Evolutionary conservation across 148 eudicot genomes (phyloP).

Genomic region (Dianthus caryophyllus): DNA sequence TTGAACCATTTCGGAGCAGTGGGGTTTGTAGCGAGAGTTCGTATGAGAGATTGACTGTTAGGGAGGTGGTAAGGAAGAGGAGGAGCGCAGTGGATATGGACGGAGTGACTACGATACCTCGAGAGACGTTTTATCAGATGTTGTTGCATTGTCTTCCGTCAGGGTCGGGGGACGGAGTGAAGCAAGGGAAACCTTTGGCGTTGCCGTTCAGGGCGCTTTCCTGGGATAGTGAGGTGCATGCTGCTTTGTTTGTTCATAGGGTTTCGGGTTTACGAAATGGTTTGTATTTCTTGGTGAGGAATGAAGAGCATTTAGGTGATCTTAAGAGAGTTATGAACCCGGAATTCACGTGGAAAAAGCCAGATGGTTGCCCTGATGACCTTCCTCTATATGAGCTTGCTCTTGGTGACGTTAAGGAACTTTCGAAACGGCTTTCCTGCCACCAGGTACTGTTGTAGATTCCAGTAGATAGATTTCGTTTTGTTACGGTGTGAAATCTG

Average conservation of each 20-base stretch:
- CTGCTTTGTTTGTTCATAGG: slow-evolving; percentile 82
- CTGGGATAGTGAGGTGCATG: slow-evolving; percentile 91
- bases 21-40: slow-evolving; percentile 52
- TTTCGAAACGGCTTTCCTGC: slow-evolving; percentile 76
- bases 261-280: slow-evolving; percentile 75
- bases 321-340: slow-evolving; percentile 51
- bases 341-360: slow-evolving; percentile 77
- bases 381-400: slow-evolving; percentile 81
- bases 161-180: slow-evolving; percentile 45
- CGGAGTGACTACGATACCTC: slow-evolving; percentile 50
- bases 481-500: too few species aligned
- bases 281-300: slow-evolving; percentile 85
- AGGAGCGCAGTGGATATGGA: slow-evolving; percentile 98
- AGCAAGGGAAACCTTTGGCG: slow-evolving; percentile 69
- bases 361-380: slow-evolving; percentile 80
- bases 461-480: not conserved
- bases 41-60: slow-evolving; percentile 52
- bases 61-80: slow-evolving; percentile 74
- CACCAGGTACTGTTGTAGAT: slow-evolving; percentile 56
- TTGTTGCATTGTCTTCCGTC: slow-evolving; percentile 85
- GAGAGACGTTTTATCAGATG: slow-evolving; percentile 76
- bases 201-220: slow-evolving; percentile 79
- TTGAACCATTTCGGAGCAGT: slow-evolving; percentile 50
- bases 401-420: slow-evolving; percentile 44
- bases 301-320: slow-evolving; percentile 72